Evolutionary conservation across 2,329 filamentous ascomycete species (phyloP), one percentile per base, ranked within the genome.

Genomic region (Ophiocordyceps robertsii): DNA sequence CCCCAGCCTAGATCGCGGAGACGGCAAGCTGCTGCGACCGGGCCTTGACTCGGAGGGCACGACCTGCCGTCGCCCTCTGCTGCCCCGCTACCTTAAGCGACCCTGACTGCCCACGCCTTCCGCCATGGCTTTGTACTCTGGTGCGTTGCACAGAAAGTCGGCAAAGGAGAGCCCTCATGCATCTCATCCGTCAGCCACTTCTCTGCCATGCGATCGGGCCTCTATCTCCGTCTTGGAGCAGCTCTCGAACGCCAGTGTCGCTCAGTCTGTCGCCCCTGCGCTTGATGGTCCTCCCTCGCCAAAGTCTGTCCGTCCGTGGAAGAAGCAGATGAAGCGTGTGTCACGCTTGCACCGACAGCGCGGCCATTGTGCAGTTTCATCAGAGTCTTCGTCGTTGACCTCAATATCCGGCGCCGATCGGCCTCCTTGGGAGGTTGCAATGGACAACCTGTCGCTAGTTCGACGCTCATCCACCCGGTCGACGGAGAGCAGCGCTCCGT

Each of bases 251-350:
- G 43, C 43, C 11, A 44, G 40, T 29, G 31, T 64, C 39, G 53
- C 61, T 45, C 68, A 72, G 44, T 63, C 73, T 42, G 58, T 80
- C 44, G 74, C 71, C 45, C 74, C 76, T 39, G 69, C 76, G 46
- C 60, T 80, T 43, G 73, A 80, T 50, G 72, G 73, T 16, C 75
- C 76, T 35, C 75, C 76, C 0, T 80, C 76, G 30, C 73, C 77
- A 27, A 70, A 75, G 51, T 68, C 68, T 47, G 68, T 78, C 50
- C 70, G 75, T 49, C 72, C 72, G 44, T 63, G 78, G 41, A 77
- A 65, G 56, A 70, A 72, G 55, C 72, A 78, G 58, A 70, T 77
- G 67, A 76, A 70, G 56, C 65, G 68, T 53, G 65, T 67, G 21
- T 73, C 74, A 21, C 62, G 66, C 41, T 49, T 62, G 37, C 57